These are phyloP conservation scores for Puccinia novopanici DNA, from an alignment of 1,284 basidiomycete genomes.

Conservation along the genomic window DNA sequence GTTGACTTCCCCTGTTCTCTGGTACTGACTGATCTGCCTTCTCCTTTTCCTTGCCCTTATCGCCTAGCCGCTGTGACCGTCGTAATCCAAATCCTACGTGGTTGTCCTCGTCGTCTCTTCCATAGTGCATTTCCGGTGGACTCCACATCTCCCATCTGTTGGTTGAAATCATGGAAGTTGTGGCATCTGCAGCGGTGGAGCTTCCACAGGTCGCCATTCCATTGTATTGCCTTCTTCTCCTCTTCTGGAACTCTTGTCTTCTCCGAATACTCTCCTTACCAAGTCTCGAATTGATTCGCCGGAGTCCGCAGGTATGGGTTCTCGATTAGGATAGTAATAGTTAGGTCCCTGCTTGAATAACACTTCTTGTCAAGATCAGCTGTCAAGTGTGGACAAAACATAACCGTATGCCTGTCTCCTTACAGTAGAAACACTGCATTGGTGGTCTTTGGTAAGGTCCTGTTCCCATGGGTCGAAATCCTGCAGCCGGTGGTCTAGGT, in stretches of 20 bases:
- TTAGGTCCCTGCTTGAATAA: background rate
- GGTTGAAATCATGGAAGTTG: background rate
- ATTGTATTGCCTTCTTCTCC: background rate
- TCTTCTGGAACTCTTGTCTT: background rate
- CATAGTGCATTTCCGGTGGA: background rate
- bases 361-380: background rate
- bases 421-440: background rate
- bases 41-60: background rate
- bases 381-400: background rate
- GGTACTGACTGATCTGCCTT: background rate
- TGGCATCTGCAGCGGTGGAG: background rate
- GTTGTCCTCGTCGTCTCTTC: background rate
- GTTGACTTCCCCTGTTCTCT: background rate
- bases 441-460: background rate
- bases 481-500: background rate
- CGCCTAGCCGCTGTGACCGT: background rate
- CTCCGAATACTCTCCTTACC: background rate
- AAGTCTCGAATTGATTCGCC: background rate
- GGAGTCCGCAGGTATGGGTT: background rate
- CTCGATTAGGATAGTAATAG: background rate
- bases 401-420: background rate
- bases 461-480: background rate
- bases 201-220: background rate
- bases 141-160: conserved; percentile 8
- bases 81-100: background rate